phyloP scores from a whole-genome alignment of 1,139 yeast species.

The Yamadazyma triangularis region DNA sequence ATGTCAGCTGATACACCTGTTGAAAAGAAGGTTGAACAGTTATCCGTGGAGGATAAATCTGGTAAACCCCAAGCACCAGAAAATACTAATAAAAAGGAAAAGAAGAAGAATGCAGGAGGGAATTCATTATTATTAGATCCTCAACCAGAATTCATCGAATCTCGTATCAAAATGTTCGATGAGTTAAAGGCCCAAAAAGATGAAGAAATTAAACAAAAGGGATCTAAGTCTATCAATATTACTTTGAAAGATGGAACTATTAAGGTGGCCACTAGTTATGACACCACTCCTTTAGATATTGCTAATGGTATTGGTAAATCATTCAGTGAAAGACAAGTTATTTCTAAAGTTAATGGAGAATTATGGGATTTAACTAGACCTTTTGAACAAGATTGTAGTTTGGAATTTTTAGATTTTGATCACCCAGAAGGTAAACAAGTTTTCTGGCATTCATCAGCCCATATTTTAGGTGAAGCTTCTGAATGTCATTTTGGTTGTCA shows the following conservation, averaged over 20 bases:
- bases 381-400: constrained; percentile 63
- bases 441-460: constrained; percentile 99
- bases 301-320: constrained; percentile 85
- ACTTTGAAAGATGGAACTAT: constrained; percentile 84
- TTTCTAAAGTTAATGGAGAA: constrained; percentile 83
- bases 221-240: constrained; percentile 58
- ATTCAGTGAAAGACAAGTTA: constrained; percentile 76
- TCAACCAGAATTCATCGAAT: constrained; percentile 75
- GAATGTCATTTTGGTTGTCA: constrained; percentile 96
- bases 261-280: constrained; percentile 79
- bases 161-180: constrained; percentile 76
- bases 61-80: constrained; percentile 1
- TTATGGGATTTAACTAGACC: constrained; percentile 98
- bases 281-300: constrained; percentile 84
- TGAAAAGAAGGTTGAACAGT: constrained; percentile 13
- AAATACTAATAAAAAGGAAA: constrained; percentile 18
- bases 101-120: constrained; percentile 22
- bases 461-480: constrained; percentile 96
- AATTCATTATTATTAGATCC: constrained; percentile 58
- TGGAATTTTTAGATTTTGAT: constrained; percentile 70
- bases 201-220: constrained; percentile 61
- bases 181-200: constrained; percentile 76
- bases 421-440: constrained; percentile 88
- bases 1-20: constrained; percentile 7
- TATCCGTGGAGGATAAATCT: constrained; percentile 35